A percentile compares a stretch with the other conserved stretches of the same genome.
Conservation (phyloP, 352 stramenopile species). For the Globisporangium solare region DNA sequence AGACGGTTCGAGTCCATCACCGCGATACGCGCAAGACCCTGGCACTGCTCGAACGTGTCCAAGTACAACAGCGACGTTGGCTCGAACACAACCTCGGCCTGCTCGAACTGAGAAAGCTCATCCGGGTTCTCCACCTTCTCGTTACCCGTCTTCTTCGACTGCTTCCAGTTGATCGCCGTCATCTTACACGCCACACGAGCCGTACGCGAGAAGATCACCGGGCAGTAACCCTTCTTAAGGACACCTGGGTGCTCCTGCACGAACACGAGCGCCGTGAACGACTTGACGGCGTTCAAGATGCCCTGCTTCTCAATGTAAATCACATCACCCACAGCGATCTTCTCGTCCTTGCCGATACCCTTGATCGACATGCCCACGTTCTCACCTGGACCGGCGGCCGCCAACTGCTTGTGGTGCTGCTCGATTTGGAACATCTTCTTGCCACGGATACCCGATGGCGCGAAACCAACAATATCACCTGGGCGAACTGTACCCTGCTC, state of each 20-base stretch:
- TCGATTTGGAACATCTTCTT: slow-evolving; percentile 80
- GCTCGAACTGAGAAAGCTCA: slow-evolving; percentile 72
- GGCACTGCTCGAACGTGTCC: slow-evolving; percentile 72
- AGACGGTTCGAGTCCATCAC: slow-evolving; percentile 85
- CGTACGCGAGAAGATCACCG: slow-evolving; percentile 77
- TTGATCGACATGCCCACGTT: slow-evolving; percentile 83
- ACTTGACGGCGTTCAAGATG: slow-evolving; percentile 49
- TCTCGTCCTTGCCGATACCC: slow-evolving; percentile 72
- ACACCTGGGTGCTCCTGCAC: slow-evolving; percentile 78
- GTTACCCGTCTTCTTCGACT: slow-evolving; percentile 80
- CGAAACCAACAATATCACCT: slow-evolving; percentile 65
- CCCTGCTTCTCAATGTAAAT: slow-evolving; percentile 38
- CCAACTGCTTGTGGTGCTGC: slow-evolving; percentile 74
- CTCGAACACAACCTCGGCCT: slow-evolving; percentile 75
- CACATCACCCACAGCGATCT: slow-evolving; percentile 52
- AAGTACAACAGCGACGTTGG: slow-evolving; percentile 63
- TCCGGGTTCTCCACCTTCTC: slow-evolving; percentile 72
- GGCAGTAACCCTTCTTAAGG: slow-evolving; percentile 69
- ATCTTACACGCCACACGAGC: slow-evolving; percentile 83
- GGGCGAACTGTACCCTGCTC: slow-evolving; percentile 63
- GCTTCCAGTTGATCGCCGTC: slow-evolving; percentile 80
- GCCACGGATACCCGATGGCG: slow-evolving; percentile 45
- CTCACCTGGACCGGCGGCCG: slow-evolving; percentile 57
- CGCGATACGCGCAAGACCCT: slow-evolving; percentile 73
- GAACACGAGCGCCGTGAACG: slow-evolving; percentile 68